Conservation (phyloP, 371 early-diverging fungal species). For the Rhizopus sp. region DNA sequence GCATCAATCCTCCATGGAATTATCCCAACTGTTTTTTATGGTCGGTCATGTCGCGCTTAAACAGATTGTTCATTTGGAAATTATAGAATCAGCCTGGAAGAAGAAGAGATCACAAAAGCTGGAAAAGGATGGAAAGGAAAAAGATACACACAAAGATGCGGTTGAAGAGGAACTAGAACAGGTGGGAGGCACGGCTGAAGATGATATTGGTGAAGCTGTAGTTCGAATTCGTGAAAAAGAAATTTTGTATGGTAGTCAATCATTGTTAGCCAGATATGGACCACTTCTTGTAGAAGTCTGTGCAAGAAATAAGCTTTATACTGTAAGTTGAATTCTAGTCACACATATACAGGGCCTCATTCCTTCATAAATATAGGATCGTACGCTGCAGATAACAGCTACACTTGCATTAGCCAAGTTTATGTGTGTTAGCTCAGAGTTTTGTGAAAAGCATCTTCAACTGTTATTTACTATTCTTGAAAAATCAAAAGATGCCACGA, state of each 20-base stretch:
- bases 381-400: constrained; percentile 79
- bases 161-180: constrained; percentile 80
- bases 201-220: constrained; percentile 91
- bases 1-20: constrained; percentile 62
- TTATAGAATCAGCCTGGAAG: constrained; percentile 43
- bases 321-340: constrained; percentile 50
- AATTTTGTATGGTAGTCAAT: constrained; percentile 76
- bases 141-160: background rate
- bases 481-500: constrained; percentile 74
- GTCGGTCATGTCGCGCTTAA: constrained; percentile 95
- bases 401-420: constrained; percentile 89
- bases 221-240: constrained; percentile 87
- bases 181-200: constrained; percentile 90
- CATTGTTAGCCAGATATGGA: constrained; percentile 80
- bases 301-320: constrained; percentile 75
- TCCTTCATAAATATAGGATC: constrained; percentile 54
- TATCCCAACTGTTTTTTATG: constrained; percentile 86
- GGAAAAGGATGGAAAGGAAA: background rate
- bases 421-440: constrained; percentile 94
- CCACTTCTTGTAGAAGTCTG: constrained; percentile 84
- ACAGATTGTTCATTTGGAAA: constrained; percentile 92
- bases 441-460: constrained; percentile 91
- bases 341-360: background rate
- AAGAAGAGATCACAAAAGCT: constrained; percentile 26
- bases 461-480: constrained; percentile 89